Evolutionary conservation across 768 basidiomycete species (phyloP).

Genomic region (Boletus pseudo-olivaceus): DNA sequence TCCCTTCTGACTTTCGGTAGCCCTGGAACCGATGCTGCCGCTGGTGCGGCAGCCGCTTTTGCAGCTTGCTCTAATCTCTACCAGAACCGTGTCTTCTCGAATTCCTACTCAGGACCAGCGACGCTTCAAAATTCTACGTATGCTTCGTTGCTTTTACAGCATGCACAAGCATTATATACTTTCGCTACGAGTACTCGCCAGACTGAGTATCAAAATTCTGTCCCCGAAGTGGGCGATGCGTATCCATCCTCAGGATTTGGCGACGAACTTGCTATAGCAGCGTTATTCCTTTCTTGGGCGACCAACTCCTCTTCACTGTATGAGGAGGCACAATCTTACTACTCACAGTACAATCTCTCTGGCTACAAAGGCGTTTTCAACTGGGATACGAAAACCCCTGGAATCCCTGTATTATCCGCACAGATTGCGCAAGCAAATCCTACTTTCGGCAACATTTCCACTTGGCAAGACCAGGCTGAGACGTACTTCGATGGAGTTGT

Average conservation of each 20-base stretch:
- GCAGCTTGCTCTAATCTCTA: constrained; percentile 85
- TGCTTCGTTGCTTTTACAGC: constrained; percentile 61
- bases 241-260: constrained; percentile 72
- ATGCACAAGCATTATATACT: constrained; percentile 70
- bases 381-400: constrained; percentile 86
- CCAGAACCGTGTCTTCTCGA: constrained; percentile 52
- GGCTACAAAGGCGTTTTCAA: constrained; percentile 65
- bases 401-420: constrained; percentile 67
- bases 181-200: constrained; percentile 71
- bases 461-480: constrained; percentile 72
- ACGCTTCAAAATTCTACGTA: constrained; percentile 73
- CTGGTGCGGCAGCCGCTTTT: constrained; percentile 82
- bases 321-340: constrained; percentile 60
- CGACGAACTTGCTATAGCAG: constrained; percentile 75
- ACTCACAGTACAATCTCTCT: constrained; percentile 51
- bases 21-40: constrained; percentile 89
- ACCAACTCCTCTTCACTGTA: constrained; percentile 59
- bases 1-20: constrained; percentile 22
- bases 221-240: constrained; percentile 56
- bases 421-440: constrained; percentile 65
- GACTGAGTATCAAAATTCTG: constrained; percentile 64
- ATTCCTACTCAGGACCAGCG: constrained; percentile 54
- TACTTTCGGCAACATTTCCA: constrained; percentile 51
- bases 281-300: constrained; percentile 72
- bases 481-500: constrained; percentile 72